phyloP scores from a whole-genome alignment of 1,139 yeast species.

The Cylindricascospora bacillispora region DNA sequence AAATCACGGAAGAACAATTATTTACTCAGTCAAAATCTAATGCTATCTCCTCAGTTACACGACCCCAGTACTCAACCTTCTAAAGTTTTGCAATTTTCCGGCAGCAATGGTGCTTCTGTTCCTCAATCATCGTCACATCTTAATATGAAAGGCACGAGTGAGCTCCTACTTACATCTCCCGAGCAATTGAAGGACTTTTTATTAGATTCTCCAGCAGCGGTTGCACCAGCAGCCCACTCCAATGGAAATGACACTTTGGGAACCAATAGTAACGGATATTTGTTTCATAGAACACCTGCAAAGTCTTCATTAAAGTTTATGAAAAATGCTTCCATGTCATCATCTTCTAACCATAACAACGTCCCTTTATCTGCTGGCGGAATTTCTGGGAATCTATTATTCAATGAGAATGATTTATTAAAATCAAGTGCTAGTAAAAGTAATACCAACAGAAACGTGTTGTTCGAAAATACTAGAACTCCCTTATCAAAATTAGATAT shows the following conservation, averaged over 20 bases:
- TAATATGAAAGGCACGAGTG: no score
- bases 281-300: conserved; percentile 24
- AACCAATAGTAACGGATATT: no score
- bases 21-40: no score
- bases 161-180: conserved; percentile 22
- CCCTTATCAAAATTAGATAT: conserved; percentile 23
- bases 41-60: no score
- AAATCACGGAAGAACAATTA: no score
- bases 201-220: conserved; percentile 24
- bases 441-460: neutral
- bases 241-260: no score
- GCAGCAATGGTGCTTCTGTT: no score
- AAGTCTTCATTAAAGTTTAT: conserved; percentile 24
- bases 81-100: conserved; percentile 16
- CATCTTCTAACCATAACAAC: neutral
- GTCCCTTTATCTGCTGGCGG: conserved; percentile 2
- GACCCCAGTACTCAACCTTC: conserved; percentile 25
- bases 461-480: conserved; percentile 7
- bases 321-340: conserved; percentile 4
- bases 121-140: no score
- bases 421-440: neutral
- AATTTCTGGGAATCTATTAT: conserved; percentile 2
- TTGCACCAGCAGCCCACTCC: conserved; percentile 7
- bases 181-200: conserved; percentile 24
- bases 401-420: neutral